phyloP scores from a whole-genome alignment of 1,139 yeast genomes.

The Yamadazyma spencermartinsiae region DNA sequence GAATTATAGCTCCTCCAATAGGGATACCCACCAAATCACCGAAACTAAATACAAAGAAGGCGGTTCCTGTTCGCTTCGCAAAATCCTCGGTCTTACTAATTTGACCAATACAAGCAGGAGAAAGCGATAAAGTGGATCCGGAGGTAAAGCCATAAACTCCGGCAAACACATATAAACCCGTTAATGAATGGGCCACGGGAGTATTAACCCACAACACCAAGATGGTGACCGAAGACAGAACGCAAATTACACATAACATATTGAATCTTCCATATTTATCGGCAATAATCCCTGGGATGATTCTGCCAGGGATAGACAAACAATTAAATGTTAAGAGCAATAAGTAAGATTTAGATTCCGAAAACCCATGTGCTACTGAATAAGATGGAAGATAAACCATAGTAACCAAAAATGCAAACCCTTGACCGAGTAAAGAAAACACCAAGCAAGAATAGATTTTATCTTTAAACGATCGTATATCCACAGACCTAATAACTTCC shows the following conservation, averaged over 20 bases:
- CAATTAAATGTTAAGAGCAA: conserved; percentile 47
- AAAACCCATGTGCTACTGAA: conserved; percentile 44
- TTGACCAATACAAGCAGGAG: conserved; percentile 54
- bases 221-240: conserved; percentile 35
- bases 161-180: conserved; percentile 28
- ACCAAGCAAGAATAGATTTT: conserved; percentile 27
- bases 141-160: conserved; percentile 33
- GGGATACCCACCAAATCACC: conserved; percentile 38
- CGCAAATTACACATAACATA: conserved; percentile 44
- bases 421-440: conserved; percentile 31
- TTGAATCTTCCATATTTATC: conserved; percentile 55
- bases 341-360: conserved; percentile 41
- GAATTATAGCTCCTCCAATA: conserved; percentile 37
- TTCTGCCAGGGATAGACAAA: conserved; percentile 49
- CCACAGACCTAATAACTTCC: conserved; percentile 25
- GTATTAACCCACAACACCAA: conserved; percentile 51
- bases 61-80: conserved; percentile 32
- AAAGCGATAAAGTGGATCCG: conserved; percentile 32
- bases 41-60: conserved; percentile 32
- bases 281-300: conserved; percentile 48
- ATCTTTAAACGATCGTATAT: conserved; percentile 26
- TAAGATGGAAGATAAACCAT: conserved; percentile 53
- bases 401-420: conserved; percentile 48
- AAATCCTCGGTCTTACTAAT: conserved; percentile 57
- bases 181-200: conserved; percentile 19